These are phyloP conservation scores for Globisporangium radiosum DNA, from an alignment of 352 stramenopile species.

Conservation along the genomic window DNA sequence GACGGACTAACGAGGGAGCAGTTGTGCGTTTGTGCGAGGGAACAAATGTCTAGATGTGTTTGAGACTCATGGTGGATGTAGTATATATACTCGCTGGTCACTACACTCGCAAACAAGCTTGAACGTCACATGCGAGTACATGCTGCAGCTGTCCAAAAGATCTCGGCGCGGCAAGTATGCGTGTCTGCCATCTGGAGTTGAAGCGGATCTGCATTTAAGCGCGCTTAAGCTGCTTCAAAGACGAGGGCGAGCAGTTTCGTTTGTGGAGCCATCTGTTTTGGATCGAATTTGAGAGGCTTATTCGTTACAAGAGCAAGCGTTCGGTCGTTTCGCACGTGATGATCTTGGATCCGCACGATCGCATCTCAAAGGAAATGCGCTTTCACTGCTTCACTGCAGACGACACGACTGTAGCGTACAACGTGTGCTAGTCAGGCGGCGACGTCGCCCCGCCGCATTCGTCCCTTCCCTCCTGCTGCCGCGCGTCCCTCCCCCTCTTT, in stretches of 20 bases:
- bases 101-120: no score
- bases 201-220: background rate
- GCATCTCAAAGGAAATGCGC: background rate
- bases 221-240: background rate
- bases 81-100: no score
- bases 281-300: background rate
- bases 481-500: slow-evolving; percentile 3
- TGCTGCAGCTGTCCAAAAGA: background rate
- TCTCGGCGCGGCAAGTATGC: no score
- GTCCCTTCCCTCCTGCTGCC: background rate
- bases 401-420: background rate
- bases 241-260: background rate
- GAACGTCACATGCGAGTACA: background rate
- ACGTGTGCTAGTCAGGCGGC: no score
- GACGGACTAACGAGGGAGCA: no score
- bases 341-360: background rate
- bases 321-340: background rate
- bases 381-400: background rate
- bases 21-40: no score
- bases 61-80: no score
- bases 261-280: background rate
- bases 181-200: background rate
- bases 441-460: background rate
- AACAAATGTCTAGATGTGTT: no score
- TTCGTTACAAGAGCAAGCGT: background rate